phyloP scores from a whole-genome alignment of 208 protist genomes.

The Wallacemonas rigidus region DNA sequence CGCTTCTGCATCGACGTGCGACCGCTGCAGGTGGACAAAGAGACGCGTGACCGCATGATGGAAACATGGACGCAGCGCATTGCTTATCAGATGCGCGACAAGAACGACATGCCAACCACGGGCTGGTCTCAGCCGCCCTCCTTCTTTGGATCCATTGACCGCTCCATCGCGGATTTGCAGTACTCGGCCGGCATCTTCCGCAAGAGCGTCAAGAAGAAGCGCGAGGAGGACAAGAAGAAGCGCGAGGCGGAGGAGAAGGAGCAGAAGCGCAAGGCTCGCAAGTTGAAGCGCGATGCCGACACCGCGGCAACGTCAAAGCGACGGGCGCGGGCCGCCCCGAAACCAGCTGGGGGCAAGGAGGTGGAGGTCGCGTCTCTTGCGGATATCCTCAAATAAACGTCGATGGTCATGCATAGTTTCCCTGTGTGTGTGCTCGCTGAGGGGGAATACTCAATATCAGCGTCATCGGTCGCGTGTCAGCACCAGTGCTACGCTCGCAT shows the following conservation, averaged over 20 bases:
- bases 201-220: conserved; percentile 73
- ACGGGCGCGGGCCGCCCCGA: conserved; percentile 15
- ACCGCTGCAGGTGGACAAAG: conserved; percentile 54
- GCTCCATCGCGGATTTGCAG: conserved; percentile 62
- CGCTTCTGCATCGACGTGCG: conserved; percentile 71
- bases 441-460: too few species aligned
- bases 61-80: conserved; percentile 69
- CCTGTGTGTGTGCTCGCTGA: background rate
- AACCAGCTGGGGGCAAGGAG: conserved; percentile 17
- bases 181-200: conserved; percentile 62
- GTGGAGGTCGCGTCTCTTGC: conserved; percentile 69
- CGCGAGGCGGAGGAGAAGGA: conserved; percentile 56
- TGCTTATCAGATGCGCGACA: conserved; percentile 74
- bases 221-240: conserved; percentile 47
- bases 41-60: conserved; percentile 66
- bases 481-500: too few species aligned
- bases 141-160: conserved; percentile 73
- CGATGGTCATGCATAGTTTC: background rate
- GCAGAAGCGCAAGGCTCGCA: conserved; percentile 45
- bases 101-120: conserved; percentile 61
- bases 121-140: conserved; percentile 66
- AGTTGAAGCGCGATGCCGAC: conserved; percentile 50
- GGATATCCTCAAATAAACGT: conserved; percentile 50
- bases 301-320: conserved; percentile 26
- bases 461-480: too few species aligned